Base-by-base conservation (phyloP, 306 rosid species). In the Fagus crenata region DNA sequence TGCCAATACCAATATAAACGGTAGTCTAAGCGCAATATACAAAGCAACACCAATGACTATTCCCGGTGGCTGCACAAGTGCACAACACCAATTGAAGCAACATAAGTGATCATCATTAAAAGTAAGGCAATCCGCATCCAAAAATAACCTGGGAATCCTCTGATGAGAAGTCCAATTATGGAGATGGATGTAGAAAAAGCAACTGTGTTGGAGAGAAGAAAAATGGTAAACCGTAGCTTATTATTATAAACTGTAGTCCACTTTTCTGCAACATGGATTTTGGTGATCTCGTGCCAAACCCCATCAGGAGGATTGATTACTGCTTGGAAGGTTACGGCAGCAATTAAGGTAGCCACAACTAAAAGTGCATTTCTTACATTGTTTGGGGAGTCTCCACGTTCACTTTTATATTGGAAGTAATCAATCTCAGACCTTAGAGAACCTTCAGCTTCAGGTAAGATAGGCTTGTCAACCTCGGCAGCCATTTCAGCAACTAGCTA, bases 241-340 rank as follows among this genome's bases (percentile, higher is more conserved):
- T n/a, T n/a, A n/a, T n/a, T n/a, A n/a, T n/a, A n/a, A n/a, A n/a
- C n/a, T n/a, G n/a, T n/a, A n/a, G n/a, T n/a, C n/a, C n/a, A n/a
- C n/a, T n/a, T n/a, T n/a, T n/a, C n/a, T n/a, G n/a, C n/a, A n/a
- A 15, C 18, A 51, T 51, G 2, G 55, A 51, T 17, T 8, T 15
- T 2, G 15, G 3, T 8, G 3, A 17, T 51, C 4, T 82, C 81
- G 69, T 86, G 84, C 87, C 87, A 83, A 49, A 86, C 82, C 1
- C 89, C 87, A n/a, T 85, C 86, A 3, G 84, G 85, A 49, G 84
- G 87, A 5, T 73, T 83, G 31, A 80, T 46, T 0, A 81, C 85
- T 0, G 81, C 86, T 76, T 86, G 85, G 68, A 80, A 86, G 39
- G 87, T 78, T n/a, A 67, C 85, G 0, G 82, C 81, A 1, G 86